Evolutionary conservation across 805 yeast genomes (phyloP), one percentile per base, ranked within the genome.

Genomic region (Alloascoidea africana): DNA sequence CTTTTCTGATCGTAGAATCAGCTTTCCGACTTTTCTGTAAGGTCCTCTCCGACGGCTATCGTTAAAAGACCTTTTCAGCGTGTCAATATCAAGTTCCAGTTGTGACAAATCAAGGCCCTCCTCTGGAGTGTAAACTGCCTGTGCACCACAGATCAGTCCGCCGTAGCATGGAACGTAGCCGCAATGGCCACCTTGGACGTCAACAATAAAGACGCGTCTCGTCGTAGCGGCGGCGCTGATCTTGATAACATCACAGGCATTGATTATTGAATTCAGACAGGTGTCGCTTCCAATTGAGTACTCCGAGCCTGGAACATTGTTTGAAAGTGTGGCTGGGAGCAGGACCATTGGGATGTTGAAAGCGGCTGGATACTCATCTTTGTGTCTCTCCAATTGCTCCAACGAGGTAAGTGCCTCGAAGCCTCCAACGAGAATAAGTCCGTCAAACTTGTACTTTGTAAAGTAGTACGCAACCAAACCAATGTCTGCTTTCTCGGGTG

Each of bases 291-390:
- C 99, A 41, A 91, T 62, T 0, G 96, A 85, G 59, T 86, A 86
- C 59, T 91, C 96, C 2, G 97, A 79, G 42, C 98, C 99, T n/a
- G 99, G 98, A 36, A 91, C 97, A 50, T 91, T 91, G 63, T 91
- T 91, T 14, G 96, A 86, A 45, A 91, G 83, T 2, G 98, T 91
- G 2, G 97, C 89, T 6, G 98, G 98, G 46, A 91, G 68, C 48
- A 84, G 73, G 32, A 83, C 81, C 83, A 89, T 78, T 44, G 98
- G 98, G 46, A 91, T 86, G 58, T 87, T 75, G 63, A 91, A 83
- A 18, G 89, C 76, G n/a, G 8, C n/a, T 34, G 98, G 97, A 61
- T 85, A 91, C 41, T 73, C 63, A 13, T 55, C 46, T 57, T 96
- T 73, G 19, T 91, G 85, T 47, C 68, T 66, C 48, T 82, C 80